Percentiles rank a stretch among this genome's conserved stretches.
Conservation (phyloP, 2,329 filamentous ascomycete species). For the Colletotrichum navitas region DNA sequence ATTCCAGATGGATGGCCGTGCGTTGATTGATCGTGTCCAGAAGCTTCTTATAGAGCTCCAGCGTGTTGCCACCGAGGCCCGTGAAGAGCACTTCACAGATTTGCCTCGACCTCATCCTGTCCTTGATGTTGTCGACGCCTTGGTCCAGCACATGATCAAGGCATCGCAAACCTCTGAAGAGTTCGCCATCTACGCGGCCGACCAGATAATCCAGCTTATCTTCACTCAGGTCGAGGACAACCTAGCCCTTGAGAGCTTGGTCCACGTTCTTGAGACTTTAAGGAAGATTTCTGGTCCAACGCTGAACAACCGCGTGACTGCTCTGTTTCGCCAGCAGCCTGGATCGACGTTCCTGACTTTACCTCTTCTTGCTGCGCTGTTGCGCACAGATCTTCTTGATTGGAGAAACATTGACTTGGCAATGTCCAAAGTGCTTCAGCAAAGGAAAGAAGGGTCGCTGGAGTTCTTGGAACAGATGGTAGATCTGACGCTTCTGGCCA, state of each 20-base stretch:
- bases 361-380: conserved; percentile 68
- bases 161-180: conserved; percentile 72
- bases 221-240: conserved; percentile 68
- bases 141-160: conserved; percentile 73
- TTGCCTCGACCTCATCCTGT: conserved; percentile 70
- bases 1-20: conserved; percentile 65
- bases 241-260: conserved; percentile 70
- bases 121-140: conserved; percentile 72
- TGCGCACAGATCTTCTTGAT: conserved; percentile 72
- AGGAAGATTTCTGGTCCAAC: conserved; percentile 69
- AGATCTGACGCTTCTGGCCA: conserved; percentile 82
- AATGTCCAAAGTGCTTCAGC: conserved; percentile 78
- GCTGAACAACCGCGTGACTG: conserved; percentile 67
- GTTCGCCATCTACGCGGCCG: conserved; percentile 69
- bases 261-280: conserved; percentile 72
- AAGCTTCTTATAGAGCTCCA: conserved; percentile 71
- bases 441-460: conserved; percentile 78
- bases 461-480: conserved; percentile 85
- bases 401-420: conserved; percentile 77
- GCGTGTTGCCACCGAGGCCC: conserved; percentile 63
- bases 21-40: conserved; percentile 66
- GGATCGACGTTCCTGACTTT: conserved; percentile 68
- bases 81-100: conserved; percentile 71
- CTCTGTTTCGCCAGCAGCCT: conserved; percentile 69
- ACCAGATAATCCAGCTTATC: conserved; percentile 69